phyloP scores from a whole-genome alignment of 148 eudicot genomes.

The Vaccinium darrowii region DNA sequence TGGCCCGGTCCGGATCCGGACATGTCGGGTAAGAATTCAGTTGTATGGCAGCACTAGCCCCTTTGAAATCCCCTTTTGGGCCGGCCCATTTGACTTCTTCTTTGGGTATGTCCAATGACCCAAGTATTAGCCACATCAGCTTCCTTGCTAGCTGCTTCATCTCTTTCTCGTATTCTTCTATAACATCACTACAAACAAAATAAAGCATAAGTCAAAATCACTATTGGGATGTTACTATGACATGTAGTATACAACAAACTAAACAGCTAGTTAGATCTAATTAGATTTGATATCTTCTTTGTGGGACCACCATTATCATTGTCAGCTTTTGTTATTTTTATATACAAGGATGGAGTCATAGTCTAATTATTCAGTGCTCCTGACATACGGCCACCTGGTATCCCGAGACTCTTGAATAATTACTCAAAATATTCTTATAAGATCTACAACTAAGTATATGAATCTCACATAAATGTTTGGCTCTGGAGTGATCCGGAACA shows the following conservation, averaged over 20 bases:
- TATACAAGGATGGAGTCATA: background rate
- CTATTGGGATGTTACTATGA: background rate
- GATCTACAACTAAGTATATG: no score
- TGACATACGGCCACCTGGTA: no score
- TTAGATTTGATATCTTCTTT: conserved; percentile 27
- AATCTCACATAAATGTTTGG: no score
- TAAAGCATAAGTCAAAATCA: background rate
- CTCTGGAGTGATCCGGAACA: no score
- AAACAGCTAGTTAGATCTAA: background rate
- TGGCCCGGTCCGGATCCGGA: conserved; percentile 91
- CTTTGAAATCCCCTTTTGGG: conserved; percentile 26
- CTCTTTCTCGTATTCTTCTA: conserved; percentile 65
- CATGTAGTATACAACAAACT: background rate
- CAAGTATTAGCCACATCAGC: conserved; percentile 72
- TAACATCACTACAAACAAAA: conserved; percentile 49
- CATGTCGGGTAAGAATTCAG: conserved; percentile 85
- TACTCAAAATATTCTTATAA: no score
- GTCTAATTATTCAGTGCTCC: no score
- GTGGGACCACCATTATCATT: conserved; percentile 28
- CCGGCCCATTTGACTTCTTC: conserved; percentile 63
- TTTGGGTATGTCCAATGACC: conserved; percentile 59
- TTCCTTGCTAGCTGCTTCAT: conserved; percentile 60
- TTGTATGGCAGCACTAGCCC: conserved; percentile 63
- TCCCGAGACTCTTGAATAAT: no score
- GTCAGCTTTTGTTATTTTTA: background rate